Conservation (phyloP, 495 filamentous ascomycete genomes). For the Trichoderma orchidacearum region DNA sequence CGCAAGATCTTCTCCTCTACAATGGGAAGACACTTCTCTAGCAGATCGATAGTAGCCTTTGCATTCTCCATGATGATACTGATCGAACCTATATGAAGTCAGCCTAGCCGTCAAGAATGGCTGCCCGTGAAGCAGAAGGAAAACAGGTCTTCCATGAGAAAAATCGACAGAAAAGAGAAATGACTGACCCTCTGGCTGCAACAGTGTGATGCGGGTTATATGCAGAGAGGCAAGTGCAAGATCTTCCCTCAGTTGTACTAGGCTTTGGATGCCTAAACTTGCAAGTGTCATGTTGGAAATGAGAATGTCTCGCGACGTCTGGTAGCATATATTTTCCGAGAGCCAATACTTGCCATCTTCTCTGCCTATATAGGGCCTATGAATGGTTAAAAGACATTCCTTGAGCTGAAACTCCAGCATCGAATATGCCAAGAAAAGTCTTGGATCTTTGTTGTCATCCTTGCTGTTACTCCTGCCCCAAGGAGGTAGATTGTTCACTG, state of each 20-base stretch:
- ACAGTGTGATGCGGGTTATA: conserved; percentile 2
- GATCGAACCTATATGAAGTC: conserved; percentile 8
- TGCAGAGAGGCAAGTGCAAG: conserved; percentile 17
- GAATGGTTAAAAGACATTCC: conserved; percentile 18
- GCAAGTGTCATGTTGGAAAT: conserved; percentile 17
- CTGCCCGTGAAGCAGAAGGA: no score
- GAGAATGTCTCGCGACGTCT: conserved; percentile 17
- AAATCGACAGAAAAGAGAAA: not conserved
- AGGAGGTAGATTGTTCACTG: conserved; percentile 16
- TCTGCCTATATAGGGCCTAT: conserved; percentile 17
- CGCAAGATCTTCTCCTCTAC: conserved; percentile 18
- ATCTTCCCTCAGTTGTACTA: conserved; percentile 19
- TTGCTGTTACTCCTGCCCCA: conserved; percentile 19
- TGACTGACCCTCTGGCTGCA: conserved; percentile 5
- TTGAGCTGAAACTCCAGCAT: conserved; percentile 19
- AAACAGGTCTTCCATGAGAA: no score
- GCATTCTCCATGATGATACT: conserved; percentile 14
- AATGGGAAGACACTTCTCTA: conserved; percentile 17
- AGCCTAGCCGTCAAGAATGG: no score
- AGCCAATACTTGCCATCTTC: conserved; percentile 12
- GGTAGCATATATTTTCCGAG: conserved; percentile 20
- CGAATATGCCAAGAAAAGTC: conserved; percentile 11
- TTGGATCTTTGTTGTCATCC: conserved; percentile 9
- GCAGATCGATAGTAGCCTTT: conserved; percentile 15
- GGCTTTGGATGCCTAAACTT: conserved; percentile 14